Percentiles rank a stretch among this genome's conserved stretches.
These are phyloP conservation scores for Xylariaceae sp. DNA, from an alignment of 2,329 filamentous ascomycete genomes.

Conservation along the genomic window DNA sequence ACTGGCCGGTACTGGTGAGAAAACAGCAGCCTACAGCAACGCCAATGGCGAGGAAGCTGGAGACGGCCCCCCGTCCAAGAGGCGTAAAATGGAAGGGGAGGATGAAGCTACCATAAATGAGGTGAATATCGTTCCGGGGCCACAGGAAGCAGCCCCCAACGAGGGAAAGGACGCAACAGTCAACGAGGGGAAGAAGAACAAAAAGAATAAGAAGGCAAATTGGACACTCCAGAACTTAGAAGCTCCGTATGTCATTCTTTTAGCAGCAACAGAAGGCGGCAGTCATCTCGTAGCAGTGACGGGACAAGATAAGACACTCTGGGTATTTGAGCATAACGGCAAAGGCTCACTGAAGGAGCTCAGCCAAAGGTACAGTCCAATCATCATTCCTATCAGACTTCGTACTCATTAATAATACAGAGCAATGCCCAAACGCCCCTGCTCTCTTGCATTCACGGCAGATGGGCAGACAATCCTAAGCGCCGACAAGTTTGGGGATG, in stretches of 20 bases:
- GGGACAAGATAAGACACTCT: slow-evolving; percentile 86
- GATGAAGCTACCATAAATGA: slow-evolving; percentile 7
- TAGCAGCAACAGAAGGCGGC: slow-evolving; percentile 63
- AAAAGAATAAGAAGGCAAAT: slow-evolving; percentile 34
- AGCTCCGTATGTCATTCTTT: slow-evolving; percentile 64
- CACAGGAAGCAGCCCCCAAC: not conserved
- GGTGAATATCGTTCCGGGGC: not conserved
- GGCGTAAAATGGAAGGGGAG: slow-evolving; percentile 20
- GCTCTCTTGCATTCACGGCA: slow-evolving; percentile 66
- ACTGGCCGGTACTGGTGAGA: no score
- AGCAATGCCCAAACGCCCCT: slow-evolving; percentile 85
- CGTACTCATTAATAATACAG: slow-evolving; percentile 44
- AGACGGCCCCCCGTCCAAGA: slow-evolving; percentile 20
- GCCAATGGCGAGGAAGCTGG: slow-evolving; percentile 7
- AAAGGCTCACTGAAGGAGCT: slow-evolving; percentile 62
- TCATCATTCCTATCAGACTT: not conserved
- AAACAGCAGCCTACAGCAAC: slow-evolving; percentile 8
- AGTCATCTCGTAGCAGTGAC: slow-evolving; percentile 75
- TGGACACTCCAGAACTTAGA: slow-evolving; percentile 34
- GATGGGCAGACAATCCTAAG: slow-evolving; percentile 72
- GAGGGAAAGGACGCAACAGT: slow-evolving; percentile 7
- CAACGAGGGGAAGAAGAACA: slow-evolving; percentile 16
- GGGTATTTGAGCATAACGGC: slow-evolving; percentile 70
- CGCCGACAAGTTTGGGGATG: slow-evolving; percentile 96
- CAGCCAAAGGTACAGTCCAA: slow-evolving; percentile 62